Percentiles rank a stretch among this genome's conserved stretches.
These are phyloP conservation scores for Wickerhamiella lipophila DNA, from an alignment of 805 yeast species.

Conservation along the genomic window DNA sequence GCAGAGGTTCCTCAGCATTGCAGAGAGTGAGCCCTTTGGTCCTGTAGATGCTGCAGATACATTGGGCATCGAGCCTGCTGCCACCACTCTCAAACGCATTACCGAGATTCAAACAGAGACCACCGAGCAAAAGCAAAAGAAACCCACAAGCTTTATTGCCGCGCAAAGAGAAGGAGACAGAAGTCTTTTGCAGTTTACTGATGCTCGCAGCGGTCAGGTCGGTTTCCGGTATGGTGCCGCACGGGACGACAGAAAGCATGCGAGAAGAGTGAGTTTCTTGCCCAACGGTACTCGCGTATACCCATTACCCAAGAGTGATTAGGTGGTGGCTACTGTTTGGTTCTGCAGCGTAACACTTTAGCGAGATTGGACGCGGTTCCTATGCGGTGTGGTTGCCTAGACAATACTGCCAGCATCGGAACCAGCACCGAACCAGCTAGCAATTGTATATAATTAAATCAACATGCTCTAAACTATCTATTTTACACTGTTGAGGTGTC, in stretches of 20 bases:
- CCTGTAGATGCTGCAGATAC: constrained; percentile 88
- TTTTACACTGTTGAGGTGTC: constrained; percentile 3
- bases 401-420: too few species aligned
- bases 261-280: constrained; percentile 36
- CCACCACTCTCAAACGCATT: constrained; percentile 56
- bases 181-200: constrained; percentile 57
- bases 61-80: constrained; percentile 79
- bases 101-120: constrained; percentile 17
- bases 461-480: not conserved
- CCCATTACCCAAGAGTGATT: constrained; percentile 19
- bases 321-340: not conserved
- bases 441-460: not conserved
- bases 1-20: constrained; percentile 75
- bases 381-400: too few species aligned
- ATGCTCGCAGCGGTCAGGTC: constrained; percentile 68
- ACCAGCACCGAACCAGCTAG: too few species aligned
- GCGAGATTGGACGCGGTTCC: too few species aligned
- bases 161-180: constrained; percentile 56
- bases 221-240: constrained; percentile 90
- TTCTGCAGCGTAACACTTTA: too few species aligned
- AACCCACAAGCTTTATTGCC: constrained; percentile 39
- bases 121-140: constrained; percentile 19
- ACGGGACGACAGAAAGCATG: constrained; percentile 75
- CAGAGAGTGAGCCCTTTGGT: constrained; percentile 91
- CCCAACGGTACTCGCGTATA: constrained; percentile 20